Evolutionary conservation across 1,284 basidiomycete species (phyloP), one percentile per base, ranked within the genome.

Genomic region (Tremellales sp.): DNA sequence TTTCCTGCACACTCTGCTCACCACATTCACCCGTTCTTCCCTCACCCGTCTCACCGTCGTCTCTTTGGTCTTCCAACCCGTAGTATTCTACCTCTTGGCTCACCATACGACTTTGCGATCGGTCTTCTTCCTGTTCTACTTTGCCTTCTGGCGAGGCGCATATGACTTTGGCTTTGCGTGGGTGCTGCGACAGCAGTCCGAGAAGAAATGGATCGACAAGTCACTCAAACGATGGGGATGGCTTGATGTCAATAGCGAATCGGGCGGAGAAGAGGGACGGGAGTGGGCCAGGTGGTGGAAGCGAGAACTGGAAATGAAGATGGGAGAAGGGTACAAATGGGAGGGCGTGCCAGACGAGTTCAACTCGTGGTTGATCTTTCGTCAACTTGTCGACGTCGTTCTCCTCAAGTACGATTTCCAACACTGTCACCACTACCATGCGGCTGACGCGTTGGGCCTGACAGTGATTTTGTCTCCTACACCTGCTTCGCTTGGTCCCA

Each of bases 161-260:
- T 98, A 98, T 72, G 90, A 98, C 69, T 85, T 80, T 38, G 94
- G 94, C 0, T 80, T 98, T 41, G 94, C 93, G 0, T 95, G 86
- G 83, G 80, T 97, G 7, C 78, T 98, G 45, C 90, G 90, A 18
- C 85, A 87, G 65, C 94, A 98, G 75, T 91, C 87, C 76, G 92
- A 94, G 75, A 83, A 81, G 72, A 85, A 82, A 62, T 97, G 88
- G 86, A 88, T 98, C 58, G 89, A 97, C 38, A 78, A 82, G 26
- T 81, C 85, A 53, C 79, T 97, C 4, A 81, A 86, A 50, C 75
- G 78, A 13, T 74, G 83, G 37, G 93, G 91, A 5, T 97, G 92
- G 91, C 79, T 97, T 38, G 92, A 97, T 66, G 77, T 78, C 50
- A 43, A 57, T 35, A 44, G 48, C 16, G 16, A 29, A 12, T 56